These are phyloP conservation scores for Striga asiatica DNA, from an alignment of 257 asterid genomes.

Conservation along the genomic window DNA sequence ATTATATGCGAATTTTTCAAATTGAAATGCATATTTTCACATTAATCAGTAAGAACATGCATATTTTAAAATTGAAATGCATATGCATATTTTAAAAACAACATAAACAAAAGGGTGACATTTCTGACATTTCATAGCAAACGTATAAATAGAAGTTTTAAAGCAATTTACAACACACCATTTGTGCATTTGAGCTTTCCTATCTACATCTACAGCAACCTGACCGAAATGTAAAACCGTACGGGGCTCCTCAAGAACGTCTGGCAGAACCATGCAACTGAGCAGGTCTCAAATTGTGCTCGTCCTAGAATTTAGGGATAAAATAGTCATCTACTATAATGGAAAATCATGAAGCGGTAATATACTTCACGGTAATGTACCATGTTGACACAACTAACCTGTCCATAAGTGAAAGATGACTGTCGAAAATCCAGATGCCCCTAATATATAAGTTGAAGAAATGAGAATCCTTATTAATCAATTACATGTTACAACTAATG, in stretches of 20 bases:
- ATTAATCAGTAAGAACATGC: too few relatives aligned
- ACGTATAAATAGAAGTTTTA: too few relatives aligned
- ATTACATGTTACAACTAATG: not conserved
- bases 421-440: slow-evolving; percentile 87
- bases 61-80: too few relatives aligned
- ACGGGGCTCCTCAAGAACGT: slow-evolving; percentile 33
- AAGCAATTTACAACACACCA: slow-evolving; percentile 11
- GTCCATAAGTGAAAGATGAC: slow-evolving; percentile 55
- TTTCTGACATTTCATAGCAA: too few relatives aligned
- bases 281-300: slow-evolving; percentile 47
- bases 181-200: not conserved
- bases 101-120: too few relatives aligned
- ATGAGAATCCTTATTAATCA: not conserved
- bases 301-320: slow-evolving; percentile 41
- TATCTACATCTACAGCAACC: slow-evolving; percentile 14
- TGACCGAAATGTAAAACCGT: slow-evolving; percentile 6
- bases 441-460: slow-evolving; percentile 28
- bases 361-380: slow-evolving; percentile 3
- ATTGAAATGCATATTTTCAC: too few relatives aligned
- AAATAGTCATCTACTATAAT: not conserved
- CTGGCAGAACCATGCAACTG: slow-evolving; percentile 52
- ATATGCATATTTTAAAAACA: too few relatives aligned
- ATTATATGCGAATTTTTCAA: too few relatives aligned
- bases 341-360: not conserved
- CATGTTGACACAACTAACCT: slow-evolving; percentile 45